Evolutionary conservation across 805 yeast genomes (phyloP).

Genomic region (Candida berthetii): DNA sequence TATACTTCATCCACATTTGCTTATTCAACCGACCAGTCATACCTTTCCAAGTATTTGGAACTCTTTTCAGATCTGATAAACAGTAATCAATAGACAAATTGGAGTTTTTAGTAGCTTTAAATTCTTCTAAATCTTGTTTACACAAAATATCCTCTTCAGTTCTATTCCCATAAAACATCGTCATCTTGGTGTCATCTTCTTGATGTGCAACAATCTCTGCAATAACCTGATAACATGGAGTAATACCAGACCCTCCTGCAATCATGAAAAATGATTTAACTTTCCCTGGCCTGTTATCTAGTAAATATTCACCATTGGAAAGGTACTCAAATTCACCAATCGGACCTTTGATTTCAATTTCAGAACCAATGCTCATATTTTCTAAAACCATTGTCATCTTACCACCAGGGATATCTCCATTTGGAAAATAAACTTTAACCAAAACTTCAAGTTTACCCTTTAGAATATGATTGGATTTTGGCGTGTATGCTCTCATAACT

Average conservation of each 20-base stretch:
- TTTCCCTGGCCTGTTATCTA: conserved; percentile 32
- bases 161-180: conserved; percentile 62
- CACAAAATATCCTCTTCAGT: conserved; percentile 66
- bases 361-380: conserved; percentile 35
- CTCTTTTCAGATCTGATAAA: conserved; percentile 37
- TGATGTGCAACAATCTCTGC: conserved; percentile 61
- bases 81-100: conserved; percentile 51
- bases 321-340: conserved; percentile 56
- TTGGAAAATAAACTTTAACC: conserved; percentile 27
- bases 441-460: conserved; percentile 23
- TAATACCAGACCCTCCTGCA: conserved; percentile 84
- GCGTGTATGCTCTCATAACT: conserved; percentile 30
- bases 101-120: conserved; percentile 49
- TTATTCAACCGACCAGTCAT: conserved; percentile 48
- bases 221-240: conserved; percentile 78
- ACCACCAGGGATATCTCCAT: conserved; percentile 24
- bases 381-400: conserved; percentile 24
- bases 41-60: conserved; percentile 40
- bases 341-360: conserved; percentile 68
- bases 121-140: conserved; percentile 62
- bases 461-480: conserved; percentile 21
- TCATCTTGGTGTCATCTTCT: conserved; percentile 51
- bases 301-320: conserved; percentile 43
- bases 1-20: conserved; percentile 41
- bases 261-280: conserved; percentile 37